A percentile compares a stretch with the other conserved stretches of the same genome.
phyloP scores from a whole-genome alignment of 495 filamentous ascomycete species.

The Podospora didyma region DNA sequence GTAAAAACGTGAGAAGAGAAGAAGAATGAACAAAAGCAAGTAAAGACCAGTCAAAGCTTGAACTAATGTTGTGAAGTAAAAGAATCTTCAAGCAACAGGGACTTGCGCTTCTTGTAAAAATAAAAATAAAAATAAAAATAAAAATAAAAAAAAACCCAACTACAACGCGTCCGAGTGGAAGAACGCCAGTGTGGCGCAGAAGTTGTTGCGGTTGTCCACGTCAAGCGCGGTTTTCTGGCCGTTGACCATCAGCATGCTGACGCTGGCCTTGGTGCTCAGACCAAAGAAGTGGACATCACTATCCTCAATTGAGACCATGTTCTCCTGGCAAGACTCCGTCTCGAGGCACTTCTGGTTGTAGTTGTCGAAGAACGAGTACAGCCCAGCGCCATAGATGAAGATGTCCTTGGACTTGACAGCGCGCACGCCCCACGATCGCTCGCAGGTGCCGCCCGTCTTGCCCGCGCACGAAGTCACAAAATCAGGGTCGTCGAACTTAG shows the following conservation, averaged over 20 bases:
- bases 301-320: constrained; percentile 81
- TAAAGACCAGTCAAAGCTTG: not conserved
- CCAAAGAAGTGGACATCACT: constrained; percentile 67
- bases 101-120: too few relatives aligned
- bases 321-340: constrained; percentile 74
- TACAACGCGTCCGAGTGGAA: constrained; percentile 31
- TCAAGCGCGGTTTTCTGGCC: constrained; percentile 53
- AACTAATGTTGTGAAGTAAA: too few relatives aligned
- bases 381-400: constrained; percentile 70
- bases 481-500: constrained; percentile 67
- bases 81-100: too few relatives aligned
- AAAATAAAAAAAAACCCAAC: not conserved
- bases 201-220: constrained; percentile 64
- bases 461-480: constrained; percentile 59
- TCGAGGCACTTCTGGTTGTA: constrained; percentile 74
- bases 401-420: constrained; percentile 64
- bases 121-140: not conserved
- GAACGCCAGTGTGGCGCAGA: constrained; percentile 69
- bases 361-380: constrained; percentile 88
- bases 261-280: constrained; percentile 81
- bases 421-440: constrained; percentile 82
- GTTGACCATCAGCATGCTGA: constrained; percentile 74
- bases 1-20: not conserved
- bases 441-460: constrained; percentile 60
- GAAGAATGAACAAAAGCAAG: not conserved